A percentile compares a stretch with the other conserved stretches of the same genome.
Conservation (phyloP, 2,329 filamentous ascomycete species). For the Beauveria pseudobassiana region DNA sequence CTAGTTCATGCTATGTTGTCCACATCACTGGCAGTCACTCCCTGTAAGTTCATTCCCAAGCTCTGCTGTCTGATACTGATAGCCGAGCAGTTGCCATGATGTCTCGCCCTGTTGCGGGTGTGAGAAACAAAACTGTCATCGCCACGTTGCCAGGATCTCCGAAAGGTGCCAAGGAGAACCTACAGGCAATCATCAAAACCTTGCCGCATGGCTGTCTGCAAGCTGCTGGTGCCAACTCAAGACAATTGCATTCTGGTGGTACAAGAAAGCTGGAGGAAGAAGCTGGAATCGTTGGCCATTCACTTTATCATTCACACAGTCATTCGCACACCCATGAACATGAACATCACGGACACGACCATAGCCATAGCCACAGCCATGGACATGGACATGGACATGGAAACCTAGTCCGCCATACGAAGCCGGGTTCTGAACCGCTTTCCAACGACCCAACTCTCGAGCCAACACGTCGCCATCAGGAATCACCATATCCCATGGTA, state of each 20-base stretch:
- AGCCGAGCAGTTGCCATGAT: slow-evolving; percentile 76
- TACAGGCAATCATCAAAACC: slow-evolving; percentile 81
- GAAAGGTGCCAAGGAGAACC: slow-evolving; percentile 89
- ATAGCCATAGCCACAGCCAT: slow-evolving; percentile 24
- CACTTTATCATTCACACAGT: slow-evolving; percentile 18
- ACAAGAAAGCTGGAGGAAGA: slow-evolving; percentile 78
- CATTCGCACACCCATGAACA: slow-evolving; percentile 24
- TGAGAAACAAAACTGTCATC: slow-evolving; percentile 73
- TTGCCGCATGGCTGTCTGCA: slow-evolving; percentile 92
- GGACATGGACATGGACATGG: slow-evolving; percentile 56
- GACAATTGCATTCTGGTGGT: slow-evolving; percentile 71
- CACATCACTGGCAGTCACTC: slow-evolving; percentile 75
- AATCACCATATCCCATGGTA: slow-evolving; percentile 89
- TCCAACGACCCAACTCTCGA: slow-evolving; percentile 56
- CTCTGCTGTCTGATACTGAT: slow-evolving; percentile 17
- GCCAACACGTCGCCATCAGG: slow-evolving; percentile 65
- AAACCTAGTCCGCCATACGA: slow-evolving; percentile 65
- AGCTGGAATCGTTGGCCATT: slow-evolving; percentile 50
- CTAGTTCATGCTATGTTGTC: slow-evolving; percentile 94
- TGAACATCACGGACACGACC: slow-evolving; percentile 21
- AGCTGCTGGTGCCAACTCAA: slow-evolving; percentile 74
- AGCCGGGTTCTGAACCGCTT: slow-evolving; percentile 45
- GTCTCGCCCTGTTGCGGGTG: slow-evolving; percentile 86
- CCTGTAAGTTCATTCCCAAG: slow-evolving; percentile 56
- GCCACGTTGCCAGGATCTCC: slow-evolving; percentile 89